Conservation (phyloP, 768 basidiomycete species). For the Boletus barrowsii region DNA sequence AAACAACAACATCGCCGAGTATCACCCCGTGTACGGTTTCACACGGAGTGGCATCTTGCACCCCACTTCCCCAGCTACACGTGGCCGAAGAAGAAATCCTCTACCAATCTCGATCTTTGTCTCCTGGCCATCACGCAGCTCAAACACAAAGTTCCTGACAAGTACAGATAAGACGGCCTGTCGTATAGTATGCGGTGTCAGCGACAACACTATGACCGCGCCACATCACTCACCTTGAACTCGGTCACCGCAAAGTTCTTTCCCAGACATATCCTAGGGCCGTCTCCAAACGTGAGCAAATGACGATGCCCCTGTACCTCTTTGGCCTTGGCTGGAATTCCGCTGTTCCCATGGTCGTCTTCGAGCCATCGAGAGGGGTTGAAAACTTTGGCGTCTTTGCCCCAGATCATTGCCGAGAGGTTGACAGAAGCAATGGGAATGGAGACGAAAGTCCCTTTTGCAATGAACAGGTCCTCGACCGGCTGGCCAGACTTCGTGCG, state of each 20-base stretch:
- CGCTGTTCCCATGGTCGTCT: constrained; percentile 12
- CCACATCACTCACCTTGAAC: constrained; percentile 26
- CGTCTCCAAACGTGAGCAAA: constrained; percentile 49
- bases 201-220: neutral
- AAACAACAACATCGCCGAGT: no score
- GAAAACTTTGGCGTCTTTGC: constrained; percentile 54
- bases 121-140: constrained; percentile 36
- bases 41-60: constrained; percentile 29
- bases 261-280: constrained; percentile 49
- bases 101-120: constrained; percentile 14
- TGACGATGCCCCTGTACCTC: constrained; percentile 49
- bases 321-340: constrained; percentile 29
- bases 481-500: constrained; percentile 40
- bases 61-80: constrained; percentile 20
- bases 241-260: constrained; percentile 45
- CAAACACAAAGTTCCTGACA: constrained; percentile 38
- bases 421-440: constrained; percentile 40
- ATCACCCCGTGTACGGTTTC: constrained; percentile 7
- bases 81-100: constrained; percentile 15
- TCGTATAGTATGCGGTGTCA: neutral
- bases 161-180: constrained; percentile 44
- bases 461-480: constrained; percentile 38
- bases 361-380: constrained; percentile 63
- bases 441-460: constrained; percentile 39
- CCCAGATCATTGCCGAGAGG: constrained; percentile 54